A percentile compares a stretch with the other conserved stretches of the same genome.
These are phyloP conservation scores for Puccinia brachypodii DNA, from an alignment of 1,284 basidiomycete species.

Conservation along the genomic window DNA sequence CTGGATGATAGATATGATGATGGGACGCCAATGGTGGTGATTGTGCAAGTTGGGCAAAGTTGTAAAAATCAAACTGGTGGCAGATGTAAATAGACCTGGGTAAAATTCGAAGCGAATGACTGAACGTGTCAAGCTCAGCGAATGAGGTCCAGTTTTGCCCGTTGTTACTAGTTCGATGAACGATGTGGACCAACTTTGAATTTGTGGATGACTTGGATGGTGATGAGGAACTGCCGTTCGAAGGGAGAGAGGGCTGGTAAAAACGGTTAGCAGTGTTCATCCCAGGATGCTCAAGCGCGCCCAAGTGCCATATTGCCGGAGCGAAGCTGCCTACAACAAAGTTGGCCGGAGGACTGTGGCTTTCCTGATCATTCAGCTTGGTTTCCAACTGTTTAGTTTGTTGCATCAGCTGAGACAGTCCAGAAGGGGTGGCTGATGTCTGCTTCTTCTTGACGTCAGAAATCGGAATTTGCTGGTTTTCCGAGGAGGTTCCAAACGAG, in stretches of 20 bases:
- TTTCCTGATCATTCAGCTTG: not conserved
- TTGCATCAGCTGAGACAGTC: constrained; percentile 44
- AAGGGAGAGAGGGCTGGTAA: not conserved
- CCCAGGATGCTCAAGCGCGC: not conserved
- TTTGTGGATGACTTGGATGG: not conserved
- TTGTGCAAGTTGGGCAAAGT: constrained; percentile 1
- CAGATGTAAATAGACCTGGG: constrained; percentile 41
- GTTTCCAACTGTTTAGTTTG: constrained; percentile 16
- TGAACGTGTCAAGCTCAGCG: constrained; percentile 44
- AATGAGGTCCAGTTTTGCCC: constrained; percentile 36
- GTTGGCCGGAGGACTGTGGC: not conserved
- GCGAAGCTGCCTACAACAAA: not conserved
- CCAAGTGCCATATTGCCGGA: constrained; percentile 21
- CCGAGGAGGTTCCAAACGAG: not conserved
- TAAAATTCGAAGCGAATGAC: constrained; percentile 34
- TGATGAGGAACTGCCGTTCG: not conserved
- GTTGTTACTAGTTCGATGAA: not conserved
- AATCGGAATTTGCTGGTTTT: not conserved
- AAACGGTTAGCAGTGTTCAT: not conserved
- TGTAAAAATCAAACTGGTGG: constrained; percentile 46
- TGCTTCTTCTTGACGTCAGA: not conserved
- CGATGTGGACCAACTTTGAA: not conserved
- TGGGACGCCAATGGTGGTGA: not conserved
- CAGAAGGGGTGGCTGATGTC: not conserved
- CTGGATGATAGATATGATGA: not conserved